phyloP scores from a whole-genome alignment of 805 yeast species.

The Cyberlindnera lachancei region DNA sequence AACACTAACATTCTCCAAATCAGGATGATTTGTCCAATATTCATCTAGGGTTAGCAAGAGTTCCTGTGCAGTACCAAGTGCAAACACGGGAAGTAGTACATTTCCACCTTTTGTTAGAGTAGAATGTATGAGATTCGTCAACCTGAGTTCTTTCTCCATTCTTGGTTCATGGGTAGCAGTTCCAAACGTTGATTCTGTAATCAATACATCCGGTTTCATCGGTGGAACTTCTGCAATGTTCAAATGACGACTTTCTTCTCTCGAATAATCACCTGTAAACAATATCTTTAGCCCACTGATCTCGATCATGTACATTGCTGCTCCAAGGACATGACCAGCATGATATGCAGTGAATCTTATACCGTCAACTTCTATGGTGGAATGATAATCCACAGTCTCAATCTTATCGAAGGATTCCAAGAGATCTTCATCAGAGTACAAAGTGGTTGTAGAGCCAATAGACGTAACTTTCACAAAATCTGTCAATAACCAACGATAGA shows the following conservation, averaged over 20 bases:
- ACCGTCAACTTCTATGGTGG: slow-evolving; percentile 92
- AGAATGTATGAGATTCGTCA: slow-evolving; percentile 76
- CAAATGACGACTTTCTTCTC: slow-evolving; percentile 93
- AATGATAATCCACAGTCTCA: slow-evolving; percentile 92
- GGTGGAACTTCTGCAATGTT: slow-evolving; percentile 95
- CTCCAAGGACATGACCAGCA: slow-evolving; percentile 99
- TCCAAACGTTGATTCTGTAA: slow-evolving; percentile 95
- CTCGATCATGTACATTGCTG: slow-evolving; percentile 95
- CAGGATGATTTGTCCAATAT: slow-evolving; percentile 83
- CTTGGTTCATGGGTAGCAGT: slow-evolving; percentile 96
- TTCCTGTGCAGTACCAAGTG: slow-evolving; percentile 96
- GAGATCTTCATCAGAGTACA: slow-evolving; percentile 88
- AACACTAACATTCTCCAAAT: slow-evolving; percentile 72
- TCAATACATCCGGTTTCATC: slow-evolving; percentile 75
- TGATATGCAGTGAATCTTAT: slow-evolving; percentile 95
- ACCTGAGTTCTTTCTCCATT: slow-evolving; percentile 70
- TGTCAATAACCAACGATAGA: slow-evolving; percentile 87
- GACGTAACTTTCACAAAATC: slow-evolving; percentile 90
- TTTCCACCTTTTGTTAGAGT: slow-evolving; percentile 86
- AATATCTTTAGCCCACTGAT: slow-evolving; percentile 84
- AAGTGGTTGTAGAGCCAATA: slow-evolving; percentile 36
- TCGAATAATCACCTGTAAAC: slow-evolving; percentile 94
- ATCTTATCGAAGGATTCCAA: slow-evolving; percentile 81
- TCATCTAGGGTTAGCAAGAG: slow-evolving; percentile 84
- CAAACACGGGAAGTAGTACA: slow-evolving; percentile 88